Evolutionary conservation across 1,284 basidiomycete species (phyloP).

Genomic region (Naganishia sp.): DNA sequence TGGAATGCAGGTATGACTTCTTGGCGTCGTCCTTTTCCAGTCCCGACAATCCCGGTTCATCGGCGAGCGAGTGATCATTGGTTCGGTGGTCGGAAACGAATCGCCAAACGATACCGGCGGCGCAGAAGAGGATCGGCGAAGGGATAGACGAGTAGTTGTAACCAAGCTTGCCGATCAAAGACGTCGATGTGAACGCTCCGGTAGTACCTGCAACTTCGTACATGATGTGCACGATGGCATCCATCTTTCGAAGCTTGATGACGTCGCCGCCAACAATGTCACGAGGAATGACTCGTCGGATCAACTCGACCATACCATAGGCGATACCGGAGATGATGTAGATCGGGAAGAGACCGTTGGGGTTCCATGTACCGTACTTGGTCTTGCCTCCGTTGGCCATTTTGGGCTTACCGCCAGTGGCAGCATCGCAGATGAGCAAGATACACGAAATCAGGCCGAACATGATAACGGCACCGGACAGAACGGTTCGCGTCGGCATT

Average conservation of each 20-base stretch:
- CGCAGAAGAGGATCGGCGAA: conserved; percentile 45
- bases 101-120: conserved; percentile 38
- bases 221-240: conserved; percentile 51
- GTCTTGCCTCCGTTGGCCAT: conserved; percentile 42
- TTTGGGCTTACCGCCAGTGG: conserved; percentile 45
- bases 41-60: conserved; percentile 30
- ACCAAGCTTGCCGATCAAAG: conserved; percentile 48
- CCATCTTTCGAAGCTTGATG: conserved; percentile 47
- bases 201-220: conserved; percentile 54
- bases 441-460: conserved; percentile 48
- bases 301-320: conserved; percentile 53
- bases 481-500: conserved; percentile 49
- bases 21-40: conserved; percentile 26
- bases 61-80: conserved; percentile 11
- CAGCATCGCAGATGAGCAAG: conserved; percentile 50
- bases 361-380: conserved; percentile 47
- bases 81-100: conserved; percentile 34
- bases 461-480: conserved; percentile 45
- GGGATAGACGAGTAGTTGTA: conserved; percentile 51
- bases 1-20: conserved; percentile 34
- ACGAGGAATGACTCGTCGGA: conserved; percentile 50
- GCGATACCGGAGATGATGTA: conserved; percentile 46
- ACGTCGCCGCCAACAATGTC: conserved; percentile 43
- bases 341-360: conserved; percentile 48
- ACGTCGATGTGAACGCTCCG: conserved; percentile 50